Evolutionary conservation across 177 flowering plant species (phyloP).

Genomic region (Vitis hybrid): DNA sequence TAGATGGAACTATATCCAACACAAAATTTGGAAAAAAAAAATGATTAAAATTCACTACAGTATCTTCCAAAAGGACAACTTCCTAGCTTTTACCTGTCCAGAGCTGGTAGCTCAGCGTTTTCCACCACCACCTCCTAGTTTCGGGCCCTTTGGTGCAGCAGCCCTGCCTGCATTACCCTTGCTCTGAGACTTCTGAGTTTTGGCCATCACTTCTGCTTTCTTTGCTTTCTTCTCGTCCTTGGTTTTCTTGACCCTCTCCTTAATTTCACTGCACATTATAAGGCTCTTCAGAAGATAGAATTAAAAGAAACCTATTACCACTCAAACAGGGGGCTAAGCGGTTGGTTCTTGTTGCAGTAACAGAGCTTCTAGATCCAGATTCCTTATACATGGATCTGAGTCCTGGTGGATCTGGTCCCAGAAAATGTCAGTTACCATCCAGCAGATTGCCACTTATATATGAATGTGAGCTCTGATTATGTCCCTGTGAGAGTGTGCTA

Average conservation of each 20-base stretch:
- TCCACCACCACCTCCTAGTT: slow-evolving; percentile 15
- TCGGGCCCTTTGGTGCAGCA: not conserved
- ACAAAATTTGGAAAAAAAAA: not conserved
- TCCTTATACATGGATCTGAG: not conserved
- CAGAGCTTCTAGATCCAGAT: not conserved
- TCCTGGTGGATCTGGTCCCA: too few species aligned
- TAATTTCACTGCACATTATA: slow-evolving; percentile 7
- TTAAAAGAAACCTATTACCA: not conserved
- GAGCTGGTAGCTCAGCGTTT: slow-evolving; percentile 9
- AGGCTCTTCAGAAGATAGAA: not conserved
- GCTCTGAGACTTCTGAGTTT: slow-evolving; percentile 6
- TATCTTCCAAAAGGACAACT: not conserved
- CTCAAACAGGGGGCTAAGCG: not conserved
- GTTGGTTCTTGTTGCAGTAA: not conserved
- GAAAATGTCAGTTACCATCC: too few species aligned
- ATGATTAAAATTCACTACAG: not conserved
- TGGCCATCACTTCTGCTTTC: slow-evolving; percentile 9
- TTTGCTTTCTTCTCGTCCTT: slow-evolving; percentile 8
- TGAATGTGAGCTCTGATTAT: too few species aligned
- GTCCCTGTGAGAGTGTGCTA: too few species aligned
- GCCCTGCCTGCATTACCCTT: not conserved
- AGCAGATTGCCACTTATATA: too few species aligned
- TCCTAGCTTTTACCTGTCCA: not conserved
- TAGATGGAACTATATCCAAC: not conserved
- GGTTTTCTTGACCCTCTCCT: slow-evolving; percentile 13